Conservation (phyloP, 2,329 filamentous ascomycete species). For the Malbranchea cinnamomea region DNA sequence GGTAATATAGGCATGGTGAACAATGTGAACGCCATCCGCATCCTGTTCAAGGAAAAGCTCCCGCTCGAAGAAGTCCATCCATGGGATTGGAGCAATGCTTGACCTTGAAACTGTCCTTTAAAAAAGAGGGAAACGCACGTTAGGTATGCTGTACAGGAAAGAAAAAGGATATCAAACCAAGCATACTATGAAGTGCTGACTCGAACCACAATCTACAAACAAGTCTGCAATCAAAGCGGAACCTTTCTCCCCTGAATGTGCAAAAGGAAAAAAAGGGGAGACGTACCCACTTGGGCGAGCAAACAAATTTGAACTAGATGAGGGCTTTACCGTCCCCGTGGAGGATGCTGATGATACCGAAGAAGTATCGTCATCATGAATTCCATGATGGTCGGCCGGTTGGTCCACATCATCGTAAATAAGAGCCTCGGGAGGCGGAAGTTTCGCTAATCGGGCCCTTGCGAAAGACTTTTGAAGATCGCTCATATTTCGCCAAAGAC, state of each 20-base stretch:
- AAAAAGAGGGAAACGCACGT: neutral
- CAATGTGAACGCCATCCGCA: constrained; percentile 32
- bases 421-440: constrained; percentile 43
- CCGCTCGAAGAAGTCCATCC: constrained; percentile 82
- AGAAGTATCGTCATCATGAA: constrained; percentile 50
- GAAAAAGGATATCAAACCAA: too few relatives aligned
- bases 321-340: constrained; percentile 78
- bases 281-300: constrained; percentile 53
- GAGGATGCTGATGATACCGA: constrained; percentile 76
- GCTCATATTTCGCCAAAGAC: too few relatives aligned
- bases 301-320: constrained; percentile 57
- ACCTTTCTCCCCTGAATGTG: too few relatives aligned
- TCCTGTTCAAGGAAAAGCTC: constrained; percentile 54
- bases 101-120: constrained; percentile 6
- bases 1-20: constrained; percentile 76
- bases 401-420: constrained; percentile 25
- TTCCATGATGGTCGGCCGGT: constrained; percentile 12
- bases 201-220: too few relatives aligned
- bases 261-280: constrained; percentile 6
- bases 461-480: constrained; percentile 67
- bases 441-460: constrained; percentile 53
- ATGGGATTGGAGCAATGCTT: constrained; percentile 48
- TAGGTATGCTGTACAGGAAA: too few relatives aligned
- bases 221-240: too few relatives aligned
- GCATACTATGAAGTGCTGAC: too few relatives aligned